Evolutionary conservation across 1,284 basidiomycete species (phyloP), one percentile per base, ranked within the genome.

Genomic region (Ustanciosporium gigantosporum): DNA sequence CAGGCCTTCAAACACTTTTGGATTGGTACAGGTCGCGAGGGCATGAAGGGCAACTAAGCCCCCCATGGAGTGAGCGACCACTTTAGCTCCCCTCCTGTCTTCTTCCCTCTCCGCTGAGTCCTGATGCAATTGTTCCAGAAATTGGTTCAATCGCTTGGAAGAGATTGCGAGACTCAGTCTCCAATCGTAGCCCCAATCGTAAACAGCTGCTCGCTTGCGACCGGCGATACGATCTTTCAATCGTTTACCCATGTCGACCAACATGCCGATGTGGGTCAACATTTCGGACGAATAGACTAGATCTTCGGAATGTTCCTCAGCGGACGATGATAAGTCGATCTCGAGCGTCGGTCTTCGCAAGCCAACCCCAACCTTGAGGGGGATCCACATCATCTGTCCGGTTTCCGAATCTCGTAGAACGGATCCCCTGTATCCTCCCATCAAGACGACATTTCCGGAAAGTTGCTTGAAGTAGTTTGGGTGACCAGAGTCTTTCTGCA

Each of bases 31-130:
- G 8, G 37, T 50, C 1, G 73, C 60, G 3, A 79, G 47, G 0
- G 78, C 78, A 31, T 79, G 75, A 2, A 79, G 61, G 0, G 69
- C 59, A 5, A 79, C 74, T 0, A 79, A 51, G 0, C 78, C 78
- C 17, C 78, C 78, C 78, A 79, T 79, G 3, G 72, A 74, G 38
- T 79, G 78, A 4, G 77, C 77, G 1, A 79, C 53, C 19, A 79
- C 70, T 20, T 72, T 70, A 2, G 78, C 70, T 0, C 77, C 77
- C 17, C 64, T 36, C 2, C 76, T 71, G 11, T 31, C 32, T 4
- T 39, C 34, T 8, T 24, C 21, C 1, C 32, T 19, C 4, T 29
- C 36, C 0, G 46, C 29, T 13, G 64, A 73, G 17, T 66, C 62
- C 3, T 37, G 27, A 45, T 73, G 76, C 15, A 78, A 46, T 19